phyloP scores from a whole-genome alignment of 2,329 filamentous ascomycete species.

The Trichoderma arundinaceum region DNA sequence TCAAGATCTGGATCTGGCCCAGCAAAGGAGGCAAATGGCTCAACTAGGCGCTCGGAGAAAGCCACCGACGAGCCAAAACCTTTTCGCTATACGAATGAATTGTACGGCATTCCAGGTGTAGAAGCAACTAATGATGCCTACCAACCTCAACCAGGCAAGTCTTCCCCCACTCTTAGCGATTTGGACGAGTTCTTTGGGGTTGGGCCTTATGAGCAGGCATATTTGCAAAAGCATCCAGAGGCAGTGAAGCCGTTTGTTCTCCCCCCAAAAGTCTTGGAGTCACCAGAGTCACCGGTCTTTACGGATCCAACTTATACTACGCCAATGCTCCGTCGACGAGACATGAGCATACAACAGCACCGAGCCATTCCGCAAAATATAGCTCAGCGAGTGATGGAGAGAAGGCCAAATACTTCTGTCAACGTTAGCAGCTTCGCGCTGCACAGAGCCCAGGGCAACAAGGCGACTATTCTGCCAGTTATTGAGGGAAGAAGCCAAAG shows the following conservation, averaged over 20 bases:
- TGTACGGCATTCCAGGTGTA: neutral
- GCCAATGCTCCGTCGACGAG: slow-evolving; percentile 15
- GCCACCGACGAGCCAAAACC: neutral
- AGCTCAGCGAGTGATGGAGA: neutral
- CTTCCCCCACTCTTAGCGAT: slow-evolving; percentile 16
- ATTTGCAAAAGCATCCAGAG: slow-evolving; percentile 21
- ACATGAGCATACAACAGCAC: neutral
- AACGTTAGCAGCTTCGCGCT: slow-evolving; percentile 37
- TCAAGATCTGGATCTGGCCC: slow-evolving; percentile 33
- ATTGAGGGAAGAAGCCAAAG: slow-evolving; percentile 10
- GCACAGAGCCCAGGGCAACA: slow-evolving; percentile 35
- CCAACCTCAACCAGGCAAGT: neutral
- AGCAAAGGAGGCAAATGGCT: neutral
- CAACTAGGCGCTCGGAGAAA: neutral
- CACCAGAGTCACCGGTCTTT: slow-evolving; percentile 7
- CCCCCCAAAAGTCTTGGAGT: slow-evolving; percentile 8
- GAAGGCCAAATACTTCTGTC: neutral
- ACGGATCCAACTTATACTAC: slow-evolving; percentile 8
- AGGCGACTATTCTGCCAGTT: slow-evolving; percentile 37
- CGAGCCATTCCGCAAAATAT: neutral
- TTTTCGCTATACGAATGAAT: slow-evolving; percentile 1
- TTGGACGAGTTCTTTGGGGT: slow-evolving; percentile 26
- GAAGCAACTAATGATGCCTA: neutral
- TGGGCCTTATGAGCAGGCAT: slow-evolving; percentile 21
- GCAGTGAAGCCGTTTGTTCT: slow-evolving; percentile 17